phyloP scores from a whole-genome alignment of 2,329 filamentous ascomycete species.

The Colletotrichum sp. region DNA sequence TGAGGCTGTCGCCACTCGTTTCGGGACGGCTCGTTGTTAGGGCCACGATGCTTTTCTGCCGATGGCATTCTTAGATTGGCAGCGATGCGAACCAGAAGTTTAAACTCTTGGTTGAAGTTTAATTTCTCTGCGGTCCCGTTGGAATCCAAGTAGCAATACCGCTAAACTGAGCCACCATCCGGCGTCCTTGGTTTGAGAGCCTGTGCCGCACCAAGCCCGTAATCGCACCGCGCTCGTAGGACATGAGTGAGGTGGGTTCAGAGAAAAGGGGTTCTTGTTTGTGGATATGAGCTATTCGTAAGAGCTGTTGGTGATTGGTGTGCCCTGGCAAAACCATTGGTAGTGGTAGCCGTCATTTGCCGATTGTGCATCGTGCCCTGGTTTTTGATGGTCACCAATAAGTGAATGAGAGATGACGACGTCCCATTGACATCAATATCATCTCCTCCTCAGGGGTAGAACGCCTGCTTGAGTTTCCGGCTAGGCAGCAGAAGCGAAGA shows the following conservation, averaged over 20 bases:
- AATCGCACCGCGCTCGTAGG: not conserved
- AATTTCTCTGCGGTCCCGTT: not conserved
- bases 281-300: not conserved
- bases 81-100: not conserved
- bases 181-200: not conserved
- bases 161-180: not conserved
- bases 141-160: not conserved
- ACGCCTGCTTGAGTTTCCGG: not conserved
- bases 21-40: slow-evolving; percentile 11
- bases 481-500: not conserved
- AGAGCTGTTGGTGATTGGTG: not conserved
- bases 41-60: not conserved
- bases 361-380: not conserved
- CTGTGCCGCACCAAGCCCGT: not conserved
- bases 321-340: not conserved
- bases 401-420: not conserved
- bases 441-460: not conserved
- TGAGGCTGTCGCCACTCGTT: not conserved
- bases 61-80: not conserved
- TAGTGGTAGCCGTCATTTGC: not conserved
- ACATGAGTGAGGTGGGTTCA: not conserved
- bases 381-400: not conserved
- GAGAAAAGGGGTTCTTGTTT: not conserved
- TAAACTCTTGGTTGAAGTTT: not conserved
- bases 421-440: not conserved